A percentile compares a stretch with the other conserved stretches of the same genome.
Evolutionary conservation across 2,329 filamentous ascomycete genomes (phyloP).

Genomic region (Cadophora sp.): DNA sequence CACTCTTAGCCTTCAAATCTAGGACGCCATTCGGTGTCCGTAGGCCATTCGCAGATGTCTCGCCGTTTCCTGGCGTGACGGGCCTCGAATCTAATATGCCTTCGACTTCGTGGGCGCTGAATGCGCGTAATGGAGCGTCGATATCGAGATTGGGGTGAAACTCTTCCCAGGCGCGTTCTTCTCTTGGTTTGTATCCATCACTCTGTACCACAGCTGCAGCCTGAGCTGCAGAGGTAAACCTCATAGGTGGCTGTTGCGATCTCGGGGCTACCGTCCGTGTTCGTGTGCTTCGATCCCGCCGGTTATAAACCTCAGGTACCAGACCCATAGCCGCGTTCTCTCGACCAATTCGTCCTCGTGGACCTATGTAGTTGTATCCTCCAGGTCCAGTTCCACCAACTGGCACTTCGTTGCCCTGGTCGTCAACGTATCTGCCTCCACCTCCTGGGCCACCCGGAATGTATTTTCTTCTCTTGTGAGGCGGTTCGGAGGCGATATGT

Average conservation of each 20-base stretch:
- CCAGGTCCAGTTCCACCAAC: conserved; percentile 56
- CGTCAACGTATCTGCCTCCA: conserved; percentile 82
- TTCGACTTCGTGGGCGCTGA: conserved; percentile 85
- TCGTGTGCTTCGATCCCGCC: conserved; percentile 62
- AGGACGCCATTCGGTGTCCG: conserved; percentile 36
- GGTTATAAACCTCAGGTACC: conserved; percentile 53
- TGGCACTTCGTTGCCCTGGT: conserved; percentile 67
- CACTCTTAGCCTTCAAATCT: conserved; percentile 37
- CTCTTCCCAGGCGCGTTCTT: conserved; percentile 97
- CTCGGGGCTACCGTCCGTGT: conserved; percentile 58
- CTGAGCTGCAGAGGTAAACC: conserved; percentile 61
- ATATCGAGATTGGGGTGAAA: conserved; percentile 97
- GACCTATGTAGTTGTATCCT: conserved; percentile 57
- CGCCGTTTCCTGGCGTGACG: conserved; percentile 49
- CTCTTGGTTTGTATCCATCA: conserved; percentile 95
- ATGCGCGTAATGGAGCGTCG: conserved; percentile 78
- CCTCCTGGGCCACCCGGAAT: conserved; percentile 87
- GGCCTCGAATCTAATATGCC: conserved; percentile 62
- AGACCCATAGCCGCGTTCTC: conserved; percentile 56
- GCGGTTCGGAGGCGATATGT: conserved; percentile 46
- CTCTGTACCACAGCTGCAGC: conserved; percentile 88
- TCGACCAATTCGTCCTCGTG: conserved; percentile 60
- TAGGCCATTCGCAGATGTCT: conserved; percentile 46
- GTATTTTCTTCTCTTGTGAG: conserved; percentile 75
- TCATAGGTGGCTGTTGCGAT: conserved; percentile 56